Evolutionary conservation across 208 protist species (phyloP).

Genomic region (Leishmania martiniquensis): DNA sequence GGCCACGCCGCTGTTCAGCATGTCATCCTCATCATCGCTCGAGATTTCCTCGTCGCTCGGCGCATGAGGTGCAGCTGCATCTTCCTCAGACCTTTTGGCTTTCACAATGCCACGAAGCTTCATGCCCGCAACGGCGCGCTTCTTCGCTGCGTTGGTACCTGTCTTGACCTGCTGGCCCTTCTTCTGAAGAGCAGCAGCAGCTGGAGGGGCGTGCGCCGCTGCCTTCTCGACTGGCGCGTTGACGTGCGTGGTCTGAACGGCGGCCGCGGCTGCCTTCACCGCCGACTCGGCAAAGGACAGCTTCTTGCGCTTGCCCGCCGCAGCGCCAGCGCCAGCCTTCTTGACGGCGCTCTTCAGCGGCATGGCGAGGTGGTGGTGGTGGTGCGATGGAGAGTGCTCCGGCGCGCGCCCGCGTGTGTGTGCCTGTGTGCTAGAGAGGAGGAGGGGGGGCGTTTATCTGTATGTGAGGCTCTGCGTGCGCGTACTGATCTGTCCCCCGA

Average conservation of each 20-base stretch:
- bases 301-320: slow-evolving; percentile 33
- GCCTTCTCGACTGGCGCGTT: slow-evolving; percentile 5
- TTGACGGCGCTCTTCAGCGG: slow-evolving; percentile 24
- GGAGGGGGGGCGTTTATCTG: neutral
- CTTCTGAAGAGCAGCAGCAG: slow-evolving; percentile 4
- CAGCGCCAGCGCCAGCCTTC: slow-evolving; percentile 12
- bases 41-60: slow-evolving; percentile 22
- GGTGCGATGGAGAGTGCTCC: neutral
- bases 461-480: neutral
- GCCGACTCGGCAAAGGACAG: slow-evolving; percentile 29
- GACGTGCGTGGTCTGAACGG: slow-evolving; percentile 32
- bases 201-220: neutral
- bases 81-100: slow-evolving; percentile 26
- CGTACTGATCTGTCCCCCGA: neutral
- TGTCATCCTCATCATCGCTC: slow-evolving; percentile 33
- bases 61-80: neutral
- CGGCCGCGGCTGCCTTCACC: slow-evolving; percentile 21
- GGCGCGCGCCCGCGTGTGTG: neutral
- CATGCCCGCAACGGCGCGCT: slow-evolving; percentile 13
- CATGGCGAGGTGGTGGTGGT: slow-evolving; percentile 13
- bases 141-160: neutral
- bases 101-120: slow-evolving; percentile 53
- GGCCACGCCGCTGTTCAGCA: slow-evolving; percentile 27
- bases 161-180: slow-evolving; percentile 2
- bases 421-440: neutral